Evolutionary conservation across 257 asterid species (phyloP).

Genomic region (Fraxinus cuspidata): DNA sequence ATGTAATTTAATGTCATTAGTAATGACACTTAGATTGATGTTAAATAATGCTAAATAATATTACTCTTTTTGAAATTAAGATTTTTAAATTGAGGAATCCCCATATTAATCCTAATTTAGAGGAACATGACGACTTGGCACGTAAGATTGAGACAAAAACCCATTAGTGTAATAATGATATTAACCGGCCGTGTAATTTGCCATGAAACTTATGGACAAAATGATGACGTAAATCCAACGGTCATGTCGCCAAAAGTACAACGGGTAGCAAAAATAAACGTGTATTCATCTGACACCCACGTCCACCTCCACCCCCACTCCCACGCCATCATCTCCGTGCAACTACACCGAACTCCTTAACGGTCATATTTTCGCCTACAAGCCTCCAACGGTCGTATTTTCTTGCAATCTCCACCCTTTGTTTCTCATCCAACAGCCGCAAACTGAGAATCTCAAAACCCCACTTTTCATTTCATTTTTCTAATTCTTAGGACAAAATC

Average conservation of each 20-base stretch:
- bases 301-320: too few species aligned
- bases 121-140: too few species aligned
- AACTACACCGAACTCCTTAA: slow-evolving; percentile 30
- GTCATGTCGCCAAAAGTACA: slow-evolving; percentile 29
- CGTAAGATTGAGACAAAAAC: too few species aligned
- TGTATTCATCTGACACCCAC: slow-evolving; percentile 22
- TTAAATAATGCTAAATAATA: too few species aligned
- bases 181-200: background rate
- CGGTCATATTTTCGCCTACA: slow-evolving; percentile 50
- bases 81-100: too few species aligned
- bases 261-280: slow-evolving; percentile 41
- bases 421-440: slow-evolving; percentile 59
- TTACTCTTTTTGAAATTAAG: too few species aligned
- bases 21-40: too few species aligned
- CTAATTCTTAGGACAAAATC: background rate
- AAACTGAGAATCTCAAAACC: slow-evolving; percentile 21
- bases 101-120: too few species aligned
- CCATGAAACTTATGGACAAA: slow-evolving; percentile 7
- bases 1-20: too few species aligned
- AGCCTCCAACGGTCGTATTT: slow-evolving; percentile 69
- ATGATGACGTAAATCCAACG: slow-evolving; percentile 37
- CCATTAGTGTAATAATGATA: background rate
- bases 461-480: slow-evolving; percentile 32
- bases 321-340: slow-evolving; percentile 27
- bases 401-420: slow-evolving; percentile 43